These are phyloP conservation scores for Tilletia indica DNA, from an alignment of 1,284 basidiomycete genomes.

Conservation along the genomic window DNA sequence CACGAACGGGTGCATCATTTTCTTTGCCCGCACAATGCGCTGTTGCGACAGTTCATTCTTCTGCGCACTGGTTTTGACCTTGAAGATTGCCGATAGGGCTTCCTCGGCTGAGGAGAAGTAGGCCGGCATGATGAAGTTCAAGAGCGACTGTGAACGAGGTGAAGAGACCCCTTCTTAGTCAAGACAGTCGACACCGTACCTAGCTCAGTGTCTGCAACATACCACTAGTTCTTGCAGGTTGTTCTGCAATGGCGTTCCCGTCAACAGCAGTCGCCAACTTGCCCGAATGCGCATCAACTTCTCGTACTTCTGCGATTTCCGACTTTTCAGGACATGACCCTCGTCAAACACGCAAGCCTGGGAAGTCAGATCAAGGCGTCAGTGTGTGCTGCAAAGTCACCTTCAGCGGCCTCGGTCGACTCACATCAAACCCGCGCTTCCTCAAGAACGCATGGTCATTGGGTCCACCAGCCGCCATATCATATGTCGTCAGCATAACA, in stretches of 20 bases:
- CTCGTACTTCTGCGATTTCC: slow-evolving; percentile 89
- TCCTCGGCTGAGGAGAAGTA: slow-evolving; percentile 76
- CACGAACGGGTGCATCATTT: slow-evolving; percentile 99
- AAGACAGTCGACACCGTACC: too few species aligned
- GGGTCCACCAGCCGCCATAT: slow-evolving; percentile 75
- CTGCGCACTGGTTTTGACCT: slow-evolving; percentile 83
- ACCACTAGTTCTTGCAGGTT: slow-evolving; percentile 75
- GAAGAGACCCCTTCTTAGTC: background rate
- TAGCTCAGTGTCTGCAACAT: too few species aligned
- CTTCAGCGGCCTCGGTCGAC: slow-evolving; percentile 55
- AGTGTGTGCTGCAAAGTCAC: too few species aligned
- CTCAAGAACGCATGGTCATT: slow-evolving; percentile 86
- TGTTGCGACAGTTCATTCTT: slow-evolving; percentile 82
- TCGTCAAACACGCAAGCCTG: slow-evolving; percentile 76
- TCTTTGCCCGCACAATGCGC: slow-evolving; percentile 88
- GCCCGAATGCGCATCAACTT: slow-evolving; percentile 80
- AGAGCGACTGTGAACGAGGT: slow-evolving; percentile 65
- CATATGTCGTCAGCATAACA: slow-evolving; percentile 94
- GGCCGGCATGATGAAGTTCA: slow-evolving; percentile 95
- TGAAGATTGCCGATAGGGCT: slow-evolving; percentile 89
- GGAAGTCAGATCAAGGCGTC: background rate
- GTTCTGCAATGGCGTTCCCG: slow-evolving; percentile 86
- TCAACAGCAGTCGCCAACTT: slow-evolving; percentile 85
- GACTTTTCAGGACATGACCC: slow-evolving; percentile 94
- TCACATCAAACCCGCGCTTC: slow-evolving; percentile 77